Conservation (phyloP, 805 yeast genomes). For the Wickerhamomyces tratensis region DNA sequence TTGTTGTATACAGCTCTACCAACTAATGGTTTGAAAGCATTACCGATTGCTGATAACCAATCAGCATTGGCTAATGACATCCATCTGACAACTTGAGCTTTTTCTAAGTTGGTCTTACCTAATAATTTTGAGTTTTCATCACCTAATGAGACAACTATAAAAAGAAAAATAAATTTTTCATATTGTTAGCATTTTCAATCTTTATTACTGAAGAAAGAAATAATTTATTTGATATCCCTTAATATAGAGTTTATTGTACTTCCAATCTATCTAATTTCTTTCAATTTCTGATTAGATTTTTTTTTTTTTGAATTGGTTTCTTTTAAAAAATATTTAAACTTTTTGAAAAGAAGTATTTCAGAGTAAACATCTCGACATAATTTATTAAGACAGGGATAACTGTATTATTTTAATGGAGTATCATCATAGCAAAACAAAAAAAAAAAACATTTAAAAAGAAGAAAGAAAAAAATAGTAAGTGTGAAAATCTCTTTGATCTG, state of each 20-base stretch:
- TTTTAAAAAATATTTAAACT: no score
- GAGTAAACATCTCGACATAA: slow-evolving; percentile 58
- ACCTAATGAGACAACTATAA: slow-evolving; percentile 22
- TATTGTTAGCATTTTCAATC: background rate
- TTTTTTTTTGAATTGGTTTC: background rate
- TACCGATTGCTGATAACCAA: slow-evolving; percentile 35
- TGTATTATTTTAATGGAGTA: slow-evolving; percentile 43
- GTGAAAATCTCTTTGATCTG: background rate
- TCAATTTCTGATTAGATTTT: no score
- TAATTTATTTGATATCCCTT: no score
- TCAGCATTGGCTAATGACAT: slow-evolving; percentile 69
- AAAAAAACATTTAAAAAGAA: no score
- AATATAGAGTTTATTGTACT: no score
- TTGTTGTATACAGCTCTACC: slow-evolving; percentile 75
- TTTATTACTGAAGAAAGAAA: no score
- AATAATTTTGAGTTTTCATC: slow-evolving; percentile 33
- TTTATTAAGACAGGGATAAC: slow-evolving; percentile 83
- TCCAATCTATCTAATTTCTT: no score
- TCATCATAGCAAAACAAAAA: slow-evolving; percentile 40
- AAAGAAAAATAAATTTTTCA: no score
- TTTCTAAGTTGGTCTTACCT: slow-evolving; percentile 52
- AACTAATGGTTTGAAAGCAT: slow-evolving; percentile 46
- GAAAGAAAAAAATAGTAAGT: no score
- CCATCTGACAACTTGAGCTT: slow-evolving; percentile 54
- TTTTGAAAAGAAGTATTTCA: slow-evolving; percentile 24